Conservation (phyloP, 495 filamentous ascomycete species). For the Penicillium steckii region DNA sequence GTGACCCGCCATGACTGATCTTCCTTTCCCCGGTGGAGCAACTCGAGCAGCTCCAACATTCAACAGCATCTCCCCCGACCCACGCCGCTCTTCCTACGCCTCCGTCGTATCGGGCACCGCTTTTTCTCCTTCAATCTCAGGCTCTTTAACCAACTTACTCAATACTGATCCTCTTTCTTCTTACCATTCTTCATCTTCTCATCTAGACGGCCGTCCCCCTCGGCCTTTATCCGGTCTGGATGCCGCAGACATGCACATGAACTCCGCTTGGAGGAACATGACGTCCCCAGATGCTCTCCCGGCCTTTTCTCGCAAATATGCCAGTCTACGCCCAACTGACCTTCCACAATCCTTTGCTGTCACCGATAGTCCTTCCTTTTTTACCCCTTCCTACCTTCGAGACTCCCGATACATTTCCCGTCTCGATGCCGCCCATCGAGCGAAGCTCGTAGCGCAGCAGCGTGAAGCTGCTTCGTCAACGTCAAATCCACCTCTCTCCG, state of each 20-base stretch:
- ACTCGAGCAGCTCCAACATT: conserved; percentile 42
- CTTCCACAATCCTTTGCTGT: conserved; percentile 26
- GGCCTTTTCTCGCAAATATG: conserved; percentile 62
- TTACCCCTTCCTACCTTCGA: conserved; percentile 79
- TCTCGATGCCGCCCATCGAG: conserved; percentile 66
- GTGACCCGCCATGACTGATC: conserved; percentile 41
- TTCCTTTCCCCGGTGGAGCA: conserved; percentile 49
- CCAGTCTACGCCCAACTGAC: conserved; percentile 38
- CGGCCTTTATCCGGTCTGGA: conserved; percentile 37
- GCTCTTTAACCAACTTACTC: conserved; percentile 61
- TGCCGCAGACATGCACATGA: conserved; percentile 49
- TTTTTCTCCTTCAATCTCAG: conserved; percentile 45
- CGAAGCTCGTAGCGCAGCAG: conserved; percentile 54
- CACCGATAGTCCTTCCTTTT: conserved; percentile 49
- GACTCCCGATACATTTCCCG: conserved; percentile 74
- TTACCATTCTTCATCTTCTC: conserved; percentile 34
- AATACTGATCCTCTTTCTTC: conserved; percentile 44
- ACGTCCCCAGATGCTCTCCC: conserved; percentile 44
- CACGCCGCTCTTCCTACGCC: conserved; percentile 69
- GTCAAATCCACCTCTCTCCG: conserved; percentile 53
- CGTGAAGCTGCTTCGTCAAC: conserved; percentile 39
- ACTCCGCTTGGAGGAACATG: conserved; percentile 40
- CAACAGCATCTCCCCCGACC: conserved; percentile 45
- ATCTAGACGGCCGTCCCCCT: conserved; percentile 34
- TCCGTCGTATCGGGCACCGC: conserved; percentile 74